A percentile compares a stretch with the other conserved stretches of the same genome.
phyloP scores from a whole-genome alignment of 495 filamentous ascomycete species.

The Neurospora sp. region DNA sequence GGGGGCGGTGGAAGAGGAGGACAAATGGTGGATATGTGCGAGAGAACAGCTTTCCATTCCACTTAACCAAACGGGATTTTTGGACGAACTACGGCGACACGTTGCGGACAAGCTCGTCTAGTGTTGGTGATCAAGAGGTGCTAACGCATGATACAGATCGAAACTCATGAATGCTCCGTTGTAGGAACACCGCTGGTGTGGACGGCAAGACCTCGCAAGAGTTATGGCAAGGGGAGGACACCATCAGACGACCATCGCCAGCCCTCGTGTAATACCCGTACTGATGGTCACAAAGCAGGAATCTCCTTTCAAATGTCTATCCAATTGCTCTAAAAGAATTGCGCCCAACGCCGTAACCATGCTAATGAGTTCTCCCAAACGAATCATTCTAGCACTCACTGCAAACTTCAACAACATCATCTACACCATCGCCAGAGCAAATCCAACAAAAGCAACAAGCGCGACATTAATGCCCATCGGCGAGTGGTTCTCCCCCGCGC shows the following conservation, averaged over 20 bases:
- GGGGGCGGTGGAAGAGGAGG: neutral
- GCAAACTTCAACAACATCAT: neutral
- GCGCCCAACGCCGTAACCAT: neutral
- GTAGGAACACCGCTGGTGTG: neutral
- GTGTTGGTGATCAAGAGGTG: neutral
- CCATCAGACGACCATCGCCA: neutral
- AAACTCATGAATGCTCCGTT: neutral
- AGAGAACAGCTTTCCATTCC: neutral
- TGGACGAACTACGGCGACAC: neutral
- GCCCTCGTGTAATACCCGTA: neutral
- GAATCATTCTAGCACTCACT: neutral
- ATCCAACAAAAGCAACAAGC: slow-evolving; percentile 22
- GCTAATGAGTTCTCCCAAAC: neutral
- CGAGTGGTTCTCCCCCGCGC: neutral
- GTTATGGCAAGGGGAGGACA: neutral
- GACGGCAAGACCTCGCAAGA: neutral
- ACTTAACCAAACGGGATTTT: neutral
- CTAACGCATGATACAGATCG: neutral
- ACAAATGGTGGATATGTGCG: neutral
- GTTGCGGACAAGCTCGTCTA: neutral
- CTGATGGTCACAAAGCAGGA: neutral
- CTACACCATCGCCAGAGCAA: slow-evolving; percentile 19
- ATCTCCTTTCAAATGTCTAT: neutral
- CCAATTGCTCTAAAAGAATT: neutral
- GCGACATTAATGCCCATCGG: slow-evolving; percentile 12